Evolutionary conservation across 23 red algal species (phyloP).

Genomic region (Agarophyton chilense): DNA sequence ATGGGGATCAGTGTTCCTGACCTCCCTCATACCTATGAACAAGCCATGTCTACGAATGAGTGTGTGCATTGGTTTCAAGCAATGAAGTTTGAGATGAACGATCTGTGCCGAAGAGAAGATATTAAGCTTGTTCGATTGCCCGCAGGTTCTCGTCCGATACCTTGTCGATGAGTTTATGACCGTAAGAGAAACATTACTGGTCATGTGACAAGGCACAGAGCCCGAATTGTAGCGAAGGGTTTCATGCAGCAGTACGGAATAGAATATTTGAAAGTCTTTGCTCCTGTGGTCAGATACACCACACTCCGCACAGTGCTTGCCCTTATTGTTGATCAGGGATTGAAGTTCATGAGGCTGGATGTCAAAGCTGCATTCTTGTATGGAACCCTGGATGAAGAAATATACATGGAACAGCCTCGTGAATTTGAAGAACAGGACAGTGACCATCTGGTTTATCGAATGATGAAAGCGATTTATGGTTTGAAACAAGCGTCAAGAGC

Average conservation of each 20-base stretch:
- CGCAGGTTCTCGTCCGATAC: neutral
- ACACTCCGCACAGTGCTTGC: slow-evolving; percentile 2
- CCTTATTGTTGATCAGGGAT: neutral
- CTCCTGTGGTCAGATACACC: slow-evolving; percentile 41
- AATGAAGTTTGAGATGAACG: slow-evolving; percentile 17
- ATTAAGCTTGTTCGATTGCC: neutral
- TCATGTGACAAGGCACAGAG: neutral
- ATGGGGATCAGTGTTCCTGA: neutral
- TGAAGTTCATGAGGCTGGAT: slow-evolving; percentile 11
- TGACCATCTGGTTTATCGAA: neutral
- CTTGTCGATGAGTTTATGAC: slow-evolving; percentile 25
- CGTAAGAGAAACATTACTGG: neutral
- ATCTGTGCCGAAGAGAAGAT: neutral
- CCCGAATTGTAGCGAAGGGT: slow-evolving; percentile 15
- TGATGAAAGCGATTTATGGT: slow-evolving; percentile 11
- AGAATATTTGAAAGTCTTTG: slow-evolving; percentile 16
- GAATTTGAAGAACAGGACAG: slow-evolving; percentile 17
- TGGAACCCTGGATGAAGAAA: slow-evolving; percentile 33
- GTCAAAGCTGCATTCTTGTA: slow-evolving; percentile 46
- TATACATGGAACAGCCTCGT: slow-evolving; percentile 43
- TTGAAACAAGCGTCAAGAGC: slow-evolving; percentile 29
- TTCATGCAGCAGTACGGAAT: slow-evolving; percentile 29
- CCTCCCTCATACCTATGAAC: slow-evolving; percentile 7
- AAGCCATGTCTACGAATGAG: slow-evolving; percentile 14
- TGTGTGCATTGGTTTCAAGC: neutral